A percentile compares a stretch with the other conserved stretches of the same genome.
phyloP scores from a whole-genome alignment of 176 grass and related monocot genomes.

The Ampelocalamus luodianensis region DNA sequence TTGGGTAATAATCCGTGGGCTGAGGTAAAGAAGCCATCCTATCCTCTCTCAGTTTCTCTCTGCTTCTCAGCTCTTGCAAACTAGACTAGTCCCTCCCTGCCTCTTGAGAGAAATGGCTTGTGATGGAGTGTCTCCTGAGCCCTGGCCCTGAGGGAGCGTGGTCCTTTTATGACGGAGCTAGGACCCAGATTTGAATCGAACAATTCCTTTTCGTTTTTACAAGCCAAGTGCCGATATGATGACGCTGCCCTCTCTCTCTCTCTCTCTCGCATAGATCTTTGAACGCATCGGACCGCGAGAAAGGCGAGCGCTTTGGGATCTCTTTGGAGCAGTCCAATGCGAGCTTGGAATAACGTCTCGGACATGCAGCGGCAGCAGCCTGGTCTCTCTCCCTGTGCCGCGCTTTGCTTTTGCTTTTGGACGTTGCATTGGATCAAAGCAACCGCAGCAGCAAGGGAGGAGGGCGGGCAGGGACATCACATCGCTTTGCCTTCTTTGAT shows the following conservation, averaged over 20 bases:
- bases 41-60: conserved; percentile 38
- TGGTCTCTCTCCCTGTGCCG: not conserved
- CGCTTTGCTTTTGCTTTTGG: conserved; percentile 60
- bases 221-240: conserved; percentile 49
- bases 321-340: conserved; percentile 61
- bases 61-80: conserved; percentile 11
- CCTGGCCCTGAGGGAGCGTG: conserved; percentile 30
- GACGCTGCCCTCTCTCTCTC: conserved; percentile 47
- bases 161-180: conserved; percentile 53
- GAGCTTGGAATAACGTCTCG: conserved; percentile 38
- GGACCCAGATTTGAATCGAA: conserved; percentile 40
- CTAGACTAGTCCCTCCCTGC: not conserved
- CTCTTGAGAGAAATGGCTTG: conserved; percentile 28
- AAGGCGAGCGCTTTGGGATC: conserved; percentile 70
- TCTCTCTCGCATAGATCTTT: conserved; percentile 61
- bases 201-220: conserved; percentile 23
- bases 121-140: conserved; percentile 21
- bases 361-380: not conserved
- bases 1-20: conserved; percentile 59
- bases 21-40: conserved; percentile 69
- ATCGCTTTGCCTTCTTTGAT: conserved; percentile 57
- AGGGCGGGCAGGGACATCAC: conserved; percentile 20
- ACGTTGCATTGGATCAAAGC: conserved; percentile 89
- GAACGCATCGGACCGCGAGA: conserved; percentile 88
- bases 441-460: conserved; percentile 37